These are phyloP conservation scores for Leptodontidium sp. DNA, from an alignment of 2,329 filamentous ascomycete genomes.

Conservation along the genomic window DNA sequence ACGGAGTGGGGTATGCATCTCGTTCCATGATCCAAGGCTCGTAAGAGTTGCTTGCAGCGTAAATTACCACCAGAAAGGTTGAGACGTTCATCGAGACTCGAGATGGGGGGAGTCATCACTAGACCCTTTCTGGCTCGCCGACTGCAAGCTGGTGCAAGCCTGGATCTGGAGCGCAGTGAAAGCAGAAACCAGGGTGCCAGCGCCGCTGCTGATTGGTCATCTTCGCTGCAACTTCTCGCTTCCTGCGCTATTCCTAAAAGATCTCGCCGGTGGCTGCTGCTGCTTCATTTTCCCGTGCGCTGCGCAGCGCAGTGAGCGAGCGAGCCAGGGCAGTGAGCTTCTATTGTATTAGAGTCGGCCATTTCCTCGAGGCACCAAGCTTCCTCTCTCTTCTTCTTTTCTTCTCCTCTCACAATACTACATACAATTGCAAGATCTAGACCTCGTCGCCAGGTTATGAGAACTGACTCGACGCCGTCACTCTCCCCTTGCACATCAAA, in stretches of 20 bases:
- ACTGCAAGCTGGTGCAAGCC: background rate
- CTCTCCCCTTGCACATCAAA: background rate
- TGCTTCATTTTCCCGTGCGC: background rate
- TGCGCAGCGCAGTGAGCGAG: background rate
- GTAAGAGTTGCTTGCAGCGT: background rate
- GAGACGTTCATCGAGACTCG: background rate
- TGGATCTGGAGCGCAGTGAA: background rate
- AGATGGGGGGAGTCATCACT: slow-evolving; percentile 1
- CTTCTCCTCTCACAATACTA: background rate
- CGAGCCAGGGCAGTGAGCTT: background rate
- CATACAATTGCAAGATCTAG: slow-evolving; percentile 2
- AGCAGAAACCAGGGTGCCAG: background rate
- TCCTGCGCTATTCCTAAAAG: slow-evolving; percentile 1
- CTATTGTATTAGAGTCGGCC: slow-evolving; percentile 8
- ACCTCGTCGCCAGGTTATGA: slow-evolving; percentile 24
- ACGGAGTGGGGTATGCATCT: background rate
- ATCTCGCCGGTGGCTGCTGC: slow-evolving; percentile 13
- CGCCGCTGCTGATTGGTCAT: background rate
- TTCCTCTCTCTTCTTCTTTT: slow-evolving; percentile 1
- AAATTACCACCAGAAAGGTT: too few relatives aligned
- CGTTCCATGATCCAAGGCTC: background rate
- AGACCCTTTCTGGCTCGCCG: background rate
- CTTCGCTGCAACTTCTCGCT: background rate
- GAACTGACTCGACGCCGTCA: slow-evolving; percentile 20
- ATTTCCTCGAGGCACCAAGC: slow-evolving; percentile 28